phyloP scores from a whole-genome alignment of 345 rosid species.

The Erodium maritimum region DNA sequence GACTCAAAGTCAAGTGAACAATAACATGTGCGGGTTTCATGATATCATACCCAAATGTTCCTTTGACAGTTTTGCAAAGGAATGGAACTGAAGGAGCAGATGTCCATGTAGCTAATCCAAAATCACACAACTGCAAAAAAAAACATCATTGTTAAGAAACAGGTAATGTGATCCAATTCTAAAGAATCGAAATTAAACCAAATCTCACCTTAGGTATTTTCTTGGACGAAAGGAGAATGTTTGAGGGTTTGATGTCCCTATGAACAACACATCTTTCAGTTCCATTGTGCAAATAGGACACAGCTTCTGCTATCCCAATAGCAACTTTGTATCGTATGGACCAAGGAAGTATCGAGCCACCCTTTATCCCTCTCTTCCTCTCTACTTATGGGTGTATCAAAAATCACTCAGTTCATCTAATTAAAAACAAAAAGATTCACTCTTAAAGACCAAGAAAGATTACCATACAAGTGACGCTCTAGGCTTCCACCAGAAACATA shows the following conservation, averaged over 20 bases:
- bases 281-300: conserved; percentile 70
- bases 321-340: conserved; percentile 71
- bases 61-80: conserved; percentile 92
- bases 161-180: not conserved
- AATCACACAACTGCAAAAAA: conserved; percentile 88
- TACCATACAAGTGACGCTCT: conserved; percentile 78
- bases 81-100: conserved; percentile 81
- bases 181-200: no score
- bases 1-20: not conserved
- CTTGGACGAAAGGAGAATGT: conserved; percentile 84
- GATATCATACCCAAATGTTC: conserved; percentile 75
- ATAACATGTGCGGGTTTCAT: not conserved
- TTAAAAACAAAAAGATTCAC: not conserved
- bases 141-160: conserved; percentile 3
- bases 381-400: conserved; percentile 26
- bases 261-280: conserved; percentile 86
- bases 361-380: conserved; percentile 42
- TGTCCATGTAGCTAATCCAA: conserved; percentile 93
- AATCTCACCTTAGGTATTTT: conserved; percentile 56
- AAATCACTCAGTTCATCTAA: conserved; percentile 12
- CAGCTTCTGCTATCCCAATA: conserved; percentile 67
- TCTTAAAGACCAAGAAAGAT: conserved; percentile 4
- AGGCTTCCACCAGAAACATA: conserved; percentile 88
- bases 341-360: conserved; percentile 43
- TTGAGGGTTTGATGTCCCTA: conserved; percentile 92